Evolutionary conservation across 1,284 basidiomycete species (phyloP), one percentile per base, ranked within the genome.

Genomic region (Apiotrichum laibachii): DNA sequence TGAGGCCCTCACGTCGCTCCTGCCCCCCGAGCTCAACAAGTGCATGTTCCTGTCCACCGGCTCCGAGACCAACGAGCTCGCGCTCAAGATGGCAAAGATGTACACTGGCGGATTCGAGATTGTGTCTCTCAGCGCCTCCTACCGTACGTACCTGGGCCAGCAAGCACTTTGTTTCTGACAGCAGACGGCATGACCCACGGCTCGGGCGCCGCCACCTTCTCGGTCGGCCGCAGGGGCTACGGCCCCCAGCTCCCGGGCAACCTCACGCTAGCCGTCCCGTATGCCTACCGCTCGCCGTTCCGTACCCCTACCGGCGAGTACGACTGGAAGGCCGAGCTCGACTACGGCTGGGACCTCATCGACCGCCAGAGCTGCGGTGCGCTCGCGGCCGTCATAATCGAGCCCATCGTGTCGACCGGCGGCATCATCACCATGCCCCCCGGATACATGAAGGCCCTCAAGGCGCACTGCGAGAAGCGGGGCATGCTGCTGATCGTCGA

Each of bases 401-500:
- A 82, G 69, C 79, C 80, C 1, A 81, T 81, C 53, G 71, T 82
- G 7, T 58, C 55, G 15, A 62, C 70, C 0, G 72, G 72, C 12
- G 72, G 72, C 21, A 60, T 72, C 39, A 66, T 73, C 46, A 64
- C 64, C 37, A 61, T 73, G 7, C 72, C 72, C 0, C 49, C 47
- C 3, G 70, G 70, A 5, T 73, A 72, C 51, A 48, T 73, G 43
- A 65, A 59, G 44, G 69, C 63, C 3, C 53, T 73, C 33, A 71
- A 71, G 52, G 50, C 26, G 18, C 63, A 71, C 43, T 71, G 69
- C 57, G 66, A 67, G 55, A 64, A 63, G 47, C 57, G 69, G 46
- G 70, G 67, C 13, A 72, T 73, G 72, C 73, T 92, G 57, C 80
- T 92, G 57, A 88, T 92, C 67, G 76, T 88, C 44, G 90, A 92